These are phyloP conservation scores for Cephalotrichum gorgonifer DNA, from an alignment of 2,329 filamentous ascomycete species.

Conservation along the genomic window DNA sequence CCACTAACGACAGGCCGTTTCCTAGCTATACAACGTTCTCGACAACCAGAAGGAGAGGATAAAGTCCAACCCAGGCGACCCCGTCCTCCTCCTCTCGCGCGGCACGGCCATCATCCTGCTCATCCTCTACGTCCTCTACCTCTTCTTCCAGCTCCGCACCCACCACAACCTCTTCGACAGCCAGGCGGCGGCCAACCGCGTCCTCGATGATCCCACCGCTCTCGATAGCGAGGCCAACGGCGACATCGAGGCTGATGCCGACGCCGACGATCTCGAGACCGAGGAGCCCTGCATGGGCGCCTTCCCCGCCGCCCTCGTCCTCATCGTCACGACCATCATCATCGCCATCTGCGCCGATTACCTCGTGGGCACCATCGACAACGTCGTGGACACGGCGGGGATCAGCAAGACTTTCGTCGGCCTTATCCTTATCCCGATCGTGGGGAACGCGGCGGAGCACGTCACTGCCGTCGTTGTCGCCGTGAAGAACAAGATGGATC, in stretches of 20 bases:
- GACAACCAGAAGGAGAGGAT: conserved; percentile 29
- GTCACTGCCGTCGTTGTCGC: conserved; percentile 74
- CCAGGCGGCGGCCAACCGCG: conserved; percentile 13
- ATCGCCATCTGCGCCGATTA: conserved; percentile 70
- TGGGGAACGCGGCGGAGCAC: conserved; percentile 72
- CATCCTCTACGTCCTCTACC: conserved; percentile 64
- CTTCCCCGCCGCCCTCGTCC: conserved; percentile 51
- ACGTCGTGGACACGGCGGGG: conserved; percentile 55
- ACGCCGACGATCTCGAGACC: conserved; percentile 18
- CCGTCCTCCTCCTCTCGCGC: conserved; percentile 62
- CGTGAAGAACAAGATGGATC: conserved; percentile 65
- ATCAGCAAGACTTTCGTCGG: conserved; percentile 77
- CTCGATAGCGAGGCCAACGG: no score
- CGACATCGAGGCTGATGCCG: conserved; percentile 20
- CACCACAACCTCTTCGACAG: conserved; percentile 63
- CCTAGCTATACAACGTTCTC: conserved; percentile 56
- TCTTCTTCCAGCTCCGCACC: conserved; percentile 67
- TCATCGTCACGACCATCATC: conserved; percentile 59
- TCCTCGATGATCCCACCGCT: neutral
- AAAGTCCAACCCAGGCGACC: conserved; percentile 41
- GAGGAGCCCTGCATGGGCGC: conserved; percentile 48
- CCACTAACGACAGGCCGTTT: conserved; percentile 12
- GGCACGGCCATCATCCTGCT: conserved; percentile 69
- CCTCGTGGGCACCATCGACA: conserved; percentile 66
- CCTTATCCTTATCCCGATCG: conserved; percentile 68